Evolutionary conservation across 495 filamentous ascomycete genomes (phyloP).

Genomic region (Elaphomyces granulatus): DNA sequence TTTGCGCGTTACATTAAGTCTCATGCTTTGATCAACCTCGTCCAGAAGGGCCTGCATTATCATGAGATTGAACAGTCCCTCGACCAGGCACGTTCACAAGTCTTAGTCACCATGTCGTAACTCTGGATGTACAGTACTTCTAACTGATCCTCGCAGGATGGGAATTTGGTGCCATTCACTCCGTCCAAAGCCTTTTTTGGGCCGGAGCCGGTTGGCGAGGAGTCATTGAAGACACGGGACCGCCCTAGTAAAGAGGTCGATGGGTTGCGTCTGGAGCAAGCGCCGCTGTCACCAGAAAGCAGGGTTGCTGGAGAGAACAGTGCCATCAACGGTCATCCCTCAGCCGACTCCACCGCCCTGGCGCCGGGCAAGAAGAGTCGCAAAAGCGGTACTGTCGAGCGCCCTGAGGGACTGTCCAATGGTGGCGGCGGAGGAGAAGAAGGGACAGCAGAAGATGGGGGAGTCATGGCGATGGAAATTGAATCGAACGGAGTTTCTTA

Average conservation of each 20-base stretch:
- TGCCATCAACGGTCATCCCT: conserved; percentile 29
- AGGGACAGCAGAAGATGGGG: too few species aligned
- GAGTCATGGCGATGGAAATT: conserved; percentile 40
- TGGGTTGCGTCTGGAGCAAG: conserved; percentile 16
- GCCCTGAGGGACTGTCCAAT: conserved; percentile 24
- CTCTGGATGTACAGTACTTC: conserved; percentile 2
- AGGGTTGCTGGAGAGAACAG: conserved; percentile 29
- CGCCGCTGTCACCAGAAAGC: conserved; percentile 19
- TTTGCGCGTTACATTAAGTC: conserved; percentile 63
- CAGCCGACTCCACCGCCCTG: conserved; percentile 16
- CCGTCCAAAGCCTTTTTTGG: conserved; percentile 38
- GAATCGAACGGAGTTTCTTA: conserved; percentile 24
- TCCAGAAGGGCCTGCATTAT: conserved; percentile 68
- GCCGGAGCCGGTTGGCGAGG: conserved; percentile 27
- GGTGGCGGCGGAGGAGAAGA: conserved; percentile 34
- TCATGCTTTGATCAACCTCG: conserved; percentile 57
- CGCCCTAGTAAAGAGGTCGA: conserved; percentile 12
- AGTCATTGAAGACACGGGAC: conserved; percentile 16
- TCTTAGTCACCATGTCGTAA: background rate
- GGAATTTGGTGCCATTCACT: conserved; percentile 23
- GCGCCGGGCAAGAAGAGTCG: conserved; percentile 14
- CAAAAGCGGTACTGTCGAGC: conserved; percentile 44
- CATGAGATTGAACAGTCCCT: conserved; percentile 50
- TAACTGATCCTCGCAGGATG: conserved; percentile 22
- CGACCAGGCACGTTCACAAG: conserved; percentile 36